phyloP scores from a whole-genome alignment of 495 filamentous ascomycete species.

The Penicillium odoratum region DNA sequence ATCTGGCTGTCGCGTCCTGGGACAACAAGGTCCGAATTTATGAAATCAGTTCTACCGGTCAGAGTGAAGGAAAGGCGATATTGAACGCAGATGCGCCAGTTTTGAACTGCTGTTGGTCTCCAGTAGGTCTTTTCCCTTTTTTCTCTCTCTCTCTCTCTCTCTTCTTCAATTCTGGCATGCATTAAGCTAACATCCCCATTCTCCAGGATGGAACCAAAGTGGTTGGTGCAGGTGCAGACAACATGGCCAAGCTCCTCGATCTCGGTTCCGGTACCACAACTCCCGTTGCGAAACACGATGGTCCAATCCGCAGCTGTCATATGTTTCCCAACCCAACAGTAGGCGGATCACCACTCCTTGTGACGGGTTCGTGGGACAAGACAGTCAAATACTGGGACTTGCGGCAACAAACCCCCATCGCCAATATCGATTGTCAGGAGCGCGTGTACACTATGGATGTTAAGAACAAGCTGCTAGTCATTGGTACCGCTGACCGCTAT shows the following conservation, averaged over 20 bases:
- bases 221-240: conserved; percentile 81
- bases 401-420: conserved; percentile 63
- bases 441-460: conserved; percentile 88
- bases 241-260: conserved; percentile 77
- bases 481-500: conserved; percentile 84
- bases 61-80: conserved; percentile 73
- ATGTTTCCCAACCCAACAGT: conserved; percentile 60
- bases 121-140: conserved; percentile 54
- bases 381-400: conserved; percentile 96
- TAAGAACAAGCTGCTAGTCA: conserved; percentile 71
- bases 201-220: conserved; percentile 70
- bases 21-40: conserved; percentile 94
- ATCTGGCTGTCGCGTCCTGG: conserved; percentile 86
- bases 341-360: conserved; percentile 62
- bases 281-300: conserved; percentile 67
- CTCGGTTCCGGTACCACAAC: conserved; percentile 55
- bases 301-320: conserved; percentile 74
- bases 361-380: conserved; percentile 95
- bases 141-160: not conserved
- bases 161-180: not conserved
- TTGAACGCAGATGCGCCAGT: conserved; percentile 78
- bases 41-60: conserved; percentile 70
- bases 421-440: conserved; percentile 67
- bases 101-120: conserved; percentile 78
- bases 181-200: conserved; percentile 11